Evolutionary conservation across 106 monocot species (phyloP), one percentile per base, ranked within the genome.

Genomic region (Dactylorhiza incarnata): DNA sequence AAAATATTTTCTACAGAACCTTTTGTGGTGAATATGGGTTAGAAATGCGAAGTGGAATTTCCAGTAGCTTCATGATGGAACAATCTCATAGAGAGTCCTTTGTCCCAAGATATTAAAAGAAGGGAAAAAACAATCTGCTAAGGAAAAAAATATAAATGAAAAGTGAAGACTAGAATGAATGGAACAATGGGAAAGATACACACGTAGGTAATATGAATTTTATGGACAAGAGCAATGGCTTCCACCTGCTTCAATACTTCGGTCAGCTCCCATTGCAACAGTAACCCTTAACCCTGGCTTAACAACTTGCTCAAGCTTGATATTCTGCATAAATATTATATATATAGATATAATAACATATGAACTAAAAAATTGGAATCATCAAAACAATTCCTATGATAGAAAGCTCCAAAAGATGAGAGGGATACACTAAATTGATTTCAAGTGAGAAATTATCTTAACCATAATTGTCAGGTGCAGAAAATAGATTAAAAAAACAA

Each of bases 221-320:
- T n/a, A 59, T 72, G n/a, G 12, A 49, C 9, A 10, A 49, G 22
- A 48, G 7, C 48, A 23, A 9, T 20, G 14, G 48, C 44, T 72
- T 29, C 82, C 71, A 95, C 95, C 92, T 82, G 88, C 73, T 77
- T 84, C 86, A 74, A 76, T 11, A 68, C 69, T 78, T 61, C 93
- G 93, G 73, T 83, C 79, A 14, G 72, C 71, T 51, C 96, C 96
- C 96, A 96, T 96, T n/a, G 85, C 88, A 47, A 93, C 89, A 50
- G 90, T 96, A 24, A 96, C 93, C 49, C 96, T 79, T 66, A 83
- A 58, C 72, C 93, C 93, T 53, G 89, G 85, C 87, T 91, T 84
- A 80, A 93, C 84, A 51, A 78, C 79, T 93, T 96, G 83, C 45
- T 96, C 87, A 7, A 96, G 85, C 69, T 83, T 48, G 62, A 91